Evolutionary conservation across 2,329 filamentous ascomycete genomes (phyloP), one percentile per base, ranked within the genome.

Genomic region (Stagonosporopsis vannaccii): DNA sequence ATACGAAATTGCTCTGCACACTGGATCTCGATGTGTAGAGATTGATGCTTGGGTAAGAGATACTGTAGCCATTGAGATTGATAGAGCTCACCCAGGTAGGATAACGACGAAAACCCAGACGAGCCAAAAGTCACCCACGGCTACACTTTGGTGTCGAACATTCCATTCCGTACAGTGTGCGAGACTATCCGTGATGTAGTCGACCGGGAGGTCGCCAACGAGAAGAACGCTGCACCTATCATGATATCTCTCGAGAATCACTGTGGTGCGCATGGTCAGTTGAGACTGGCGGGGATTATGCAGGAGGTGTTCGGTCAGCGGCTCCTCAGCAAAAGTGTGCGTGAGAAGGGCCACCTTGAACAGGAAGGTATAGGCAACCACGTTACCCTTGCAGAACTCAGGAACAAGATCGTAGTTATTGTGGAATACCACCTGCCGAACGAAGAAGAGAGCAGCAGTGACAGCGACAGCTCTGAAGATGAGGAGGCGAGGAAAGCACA

Each of bases 71-170:
- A 17, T 20, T 7, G 17, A 6, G 12, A 9, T 4, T 44, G 39
- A 22, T 20, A 25, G 17, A 11, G 40, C 48, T 51, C n/a, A 49
- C 39, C 15, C 30, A 33, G 6, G 12, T 23, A 55, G 51, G 51
- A 54, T 9, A 42, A 87, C 43, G 78, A 82, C 33, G 82, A 86
- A 8, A 72, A 88, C 63, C 75, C 75, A 35, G 80, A 85, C 9
- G 87, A 90, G 70, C 87, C 87, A 4, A 90, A 89, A 68, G 87
- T 90, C 48, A 90, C 87, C 0, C 87, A 90, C 67, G 87, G 87
- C 1, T 90, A 85, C 70, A 90, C 87, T 0, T 77, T 90, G 2
- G 86, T 89, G 4, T 89, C 86, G 8, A 78, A 89, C 64, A 85
- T 90, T 22, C 78, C 84, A 0, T 89, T 90, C 67, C 85, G 87